Percentiles rank a stretch among this genome's conserved stretches.
Conservation (phyloP, 805 yeast genomes). For the Metschnikowia gelsemii region DNA sequence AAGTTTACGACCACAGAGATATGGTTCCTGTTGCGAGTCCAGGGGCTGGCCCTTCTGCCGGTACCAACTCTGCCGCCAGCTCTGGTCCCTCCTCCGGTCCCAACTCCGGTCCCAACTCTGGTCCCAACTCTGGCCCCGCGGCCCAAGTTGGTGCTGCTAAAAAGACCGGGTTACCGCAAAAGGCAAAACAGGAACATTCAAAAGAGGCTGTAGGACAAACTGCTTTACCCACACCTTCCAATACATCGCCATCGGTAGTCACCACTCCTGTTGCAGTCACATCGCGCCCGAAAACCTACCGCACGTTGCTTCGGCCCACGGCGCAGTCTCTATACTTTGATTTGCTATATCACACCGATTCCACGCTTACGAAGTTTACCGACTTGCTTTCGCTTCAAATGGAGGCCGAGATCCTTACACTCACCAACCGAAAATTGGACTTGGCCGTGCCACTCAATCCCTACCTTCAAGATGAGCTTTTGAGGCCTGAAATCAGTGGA, state of each 20-base stretch:
- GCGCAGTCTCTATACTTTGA: slow-evolving; percentile 82
- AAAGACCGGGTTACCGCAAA: neutral
- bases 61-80: neutral
- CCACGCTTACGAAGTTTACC: slow-evolving; percentile 67
- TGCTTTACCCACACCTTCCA: too few species aligned
- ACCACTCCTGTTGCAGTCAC: neutral
- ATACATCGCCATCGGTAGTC: neutral
- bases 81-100: neutral
- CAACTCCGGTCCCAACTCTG: neutral
- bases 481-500: slow-evolving; percentile 47
- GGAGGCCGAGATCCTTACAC: slow-evolving; percentile 82
- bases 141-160: neutral
- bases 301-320: slow-evolving; percentile 78
- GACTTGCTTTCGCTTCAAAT: slow-evolving; percentile 76
- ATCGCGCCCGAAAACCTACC: slow-evolving; percentile 64
- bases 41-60: neutral
- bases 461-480: slow-evolving; percentile 46
- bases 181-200: too few species aligned
- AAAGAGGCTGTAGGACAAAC: too few species aligned
- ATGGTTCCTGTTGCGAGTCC: slow-evolving; percentile 25
- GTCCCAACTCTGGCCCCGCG: neutral
- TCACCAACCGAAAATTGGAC: slow-evolving; percentile 76
- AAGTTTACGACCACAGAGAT: slow-evolving; percentile 82
- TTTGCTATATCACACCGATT: slow-evolving; percentile 77
- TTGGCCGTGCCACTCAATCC: slow-evolving; percentile 74